phyloP scores from a whole-genome alignment of 2,329 filamentous ascomycete genomes.

The Apiospora phragmitis region DNA sequence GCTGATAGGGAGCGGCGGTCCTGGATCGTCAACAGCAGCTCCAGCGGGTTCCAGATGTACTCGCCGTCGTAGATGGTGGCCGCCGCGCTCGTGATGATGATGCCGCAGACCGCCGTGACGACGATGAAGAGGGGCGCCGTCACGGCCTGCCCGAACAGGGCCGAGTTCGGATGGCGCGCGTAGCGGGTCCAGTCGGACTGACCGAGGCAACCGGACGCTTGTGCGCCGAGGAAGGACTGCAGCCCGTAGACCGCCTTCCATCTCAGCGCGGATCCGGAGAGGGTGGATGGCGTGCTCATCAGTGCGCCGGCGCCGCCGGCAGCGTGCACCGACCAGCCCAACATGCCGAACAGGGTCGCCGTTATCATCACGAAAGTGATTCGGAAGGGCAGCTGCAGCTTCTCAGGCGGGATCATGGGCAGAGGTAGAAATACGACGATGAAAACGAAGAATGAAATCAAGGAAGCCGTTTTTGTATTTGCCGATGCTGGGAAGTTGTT shows the following conservation, averaged over 20 bases:
- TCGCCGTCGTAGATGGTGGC: conserved; percentile 33
- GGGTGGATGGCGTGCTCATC: conserved; percentile 22
- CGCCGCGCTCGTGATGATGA: conserved; percentile 37
- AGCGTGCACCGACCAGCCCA: conserved; percentile 30
- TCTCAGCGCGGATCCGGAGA: conserved; percentile 27
- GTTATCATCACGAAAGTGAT: conserved; percentile 31
- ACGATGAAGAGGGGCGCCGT: conserved; percentile 37
- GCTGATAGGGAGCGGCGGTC: conserved; percentile 28
- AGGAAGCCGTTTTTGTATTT: conserved; percentile 27
- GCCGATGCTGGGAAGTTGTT: conserved; percentile 27
- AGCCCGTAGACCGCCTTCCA: conserved; percentile 32
- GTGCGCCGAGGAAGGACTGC: conserved; percentile 30
- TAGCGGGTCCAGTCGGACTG: conserved; percentile 36
- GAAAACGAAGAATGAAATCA: conserved; percentile 32
- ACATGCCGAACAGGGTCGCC: conserved; percentile 32
- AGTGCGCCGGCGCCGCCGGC: conserved; percentile 28
- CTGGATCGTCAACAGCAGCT: conserved; percentile 36
- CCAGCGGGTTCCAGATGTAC: conserved; percentile 40
- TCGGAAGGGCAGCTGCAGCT: conserved; percentile 27
- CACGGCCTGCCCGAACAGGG: conserved; percentile 29
- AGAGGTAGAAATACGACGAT: conserved; percentile 27
- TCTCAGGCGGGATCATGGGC: conserved; percentile 31
- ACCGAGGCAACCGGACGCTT: conserved; percentile 28
- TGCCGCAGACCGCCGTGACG: conserved; percentile 36
- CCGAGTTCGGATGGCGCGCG: conserved; percentile 26